Evolutionary conservation across 306 rosid genomes (phyloP).

Genomic region (Mimosa bimucronata): DNA sequence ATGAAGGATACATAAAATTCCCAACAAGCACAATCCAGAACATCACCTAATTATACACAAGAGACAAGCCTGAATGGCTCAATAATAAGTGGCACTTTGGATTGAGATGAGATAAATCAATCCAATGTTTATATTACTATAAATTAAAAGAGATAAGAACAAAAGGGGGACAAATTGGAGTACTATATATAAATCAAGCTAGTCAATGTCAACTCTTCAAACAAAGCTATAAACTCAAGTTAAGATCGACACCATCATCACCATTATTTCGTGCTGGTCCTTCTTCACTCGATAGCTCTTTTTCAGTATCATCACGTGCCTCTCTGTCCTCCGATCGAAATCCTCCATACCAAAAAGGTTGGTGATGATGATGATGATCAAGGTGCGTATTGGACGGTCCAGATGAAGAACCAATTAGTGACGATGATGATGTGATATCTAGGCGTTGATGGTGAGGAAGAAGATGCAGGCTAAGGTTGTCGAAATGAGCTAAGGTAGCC

Average conservation of each 20-base stretch:
- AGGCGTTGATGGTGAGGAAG: background rate
- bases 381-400: background rate
- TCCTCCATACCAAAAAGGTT: background rate
- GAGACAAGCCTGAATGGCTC: background rate
- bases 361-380: background rate
- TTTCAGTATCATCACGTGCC: background rate
- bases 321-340: background rate
- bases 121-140: background rate
- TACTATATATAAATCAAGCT: background rate
- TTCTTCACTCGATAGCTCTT: background rate
- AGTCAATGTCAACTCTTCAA: background rate
- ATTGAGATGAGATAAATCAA: background rate
- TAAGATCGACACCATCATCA: slow-evolving; percentile 30
- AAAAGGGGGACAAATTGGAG: background rate
- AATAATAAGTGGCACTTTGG: background rate
- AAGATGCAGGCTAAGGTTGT: background rate
- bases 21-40: background rate
- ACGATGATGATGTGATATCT: background rate
- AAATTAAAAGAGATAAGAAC: background rate
- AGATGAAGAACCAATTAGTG: background rate
- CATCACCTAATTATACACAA: background rate
- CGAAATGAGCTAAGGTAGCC: slow-evolving; percentile 23
- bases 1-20: background rate
- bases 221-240: slow-evolving; percentile 21
- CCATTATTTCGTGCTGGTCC: background rate